Percentiles rank a stretch among this genome's conserved stretches.
These are phyloP conservation scores for Boehmeria nivea DNA, from an alignment of 306 rosid genomes.

Conservation along the genomic window DNA sequence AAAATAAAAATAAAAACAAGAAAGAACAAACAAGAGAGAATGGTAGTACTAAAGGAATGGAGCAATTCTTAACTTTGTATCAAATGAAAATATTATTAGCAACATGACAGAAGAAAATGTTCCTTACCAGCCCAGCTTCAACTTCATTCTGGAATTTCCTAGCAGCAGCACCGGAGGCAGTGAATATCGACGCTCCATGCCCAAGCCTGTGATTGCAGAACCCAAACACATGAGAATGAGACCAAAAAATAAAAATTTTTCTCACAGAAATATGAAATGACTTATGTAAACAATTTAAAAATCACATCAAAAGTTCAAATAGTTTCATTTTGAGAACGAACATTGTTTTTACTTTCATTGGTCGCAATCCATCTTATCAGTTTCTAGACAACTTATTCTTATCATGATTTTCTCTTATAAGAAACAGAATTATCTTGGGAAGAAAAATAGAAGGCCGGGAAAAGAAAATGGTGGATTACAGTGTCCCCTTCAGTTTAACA, in stretches of 20 bases:
- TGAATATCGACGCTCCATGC: constrained; percentile 55
- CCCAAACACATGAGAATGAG: background rate
- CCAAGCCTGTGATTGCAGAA: constrained; percentile 31
- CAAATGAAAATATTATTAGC: constrained; percentile 5
- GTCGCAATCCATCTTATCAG: too few relatives aligned
- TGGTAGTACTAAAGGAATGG: background rate
- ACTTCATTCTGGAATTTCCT: constrained; percentile 58
- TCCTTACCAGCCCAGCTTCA: constrained; percentile 48
- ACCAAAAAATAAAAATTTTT: background rate
- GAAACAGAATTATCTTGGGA: too few relatives aligned
- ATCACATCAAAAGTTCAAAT: too few relatives aligned
- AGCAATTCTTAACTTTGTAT: background rate
- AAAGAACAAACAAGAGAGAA: background rate
- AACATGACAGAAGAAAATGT: constrained; percentile 7
- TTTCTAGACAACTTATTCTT: too few relatives aligned
- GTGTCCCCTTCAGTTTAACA: too few relatives aligned
- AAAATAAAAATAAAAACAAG: background rate
- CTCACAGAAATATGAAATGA: background rate
- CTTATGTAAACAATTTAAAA: too few relatives aligned
- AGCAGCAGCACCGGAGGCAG: constrained; percentile 46
- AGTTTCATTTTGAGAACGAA: too few relatives aligned
- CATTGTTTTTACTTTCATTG: too few relatives aligned
- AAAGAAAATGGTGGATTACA: too few relatives aligned
- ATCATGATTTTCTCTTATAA: too few relatives aligned
- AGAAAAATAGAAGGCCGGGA: too few relatives aligned